phyloP scores from a whole-genome alignment of 2,329 filamentous ascomycete species.

The Aspergillus costaricaensis region DNA sequence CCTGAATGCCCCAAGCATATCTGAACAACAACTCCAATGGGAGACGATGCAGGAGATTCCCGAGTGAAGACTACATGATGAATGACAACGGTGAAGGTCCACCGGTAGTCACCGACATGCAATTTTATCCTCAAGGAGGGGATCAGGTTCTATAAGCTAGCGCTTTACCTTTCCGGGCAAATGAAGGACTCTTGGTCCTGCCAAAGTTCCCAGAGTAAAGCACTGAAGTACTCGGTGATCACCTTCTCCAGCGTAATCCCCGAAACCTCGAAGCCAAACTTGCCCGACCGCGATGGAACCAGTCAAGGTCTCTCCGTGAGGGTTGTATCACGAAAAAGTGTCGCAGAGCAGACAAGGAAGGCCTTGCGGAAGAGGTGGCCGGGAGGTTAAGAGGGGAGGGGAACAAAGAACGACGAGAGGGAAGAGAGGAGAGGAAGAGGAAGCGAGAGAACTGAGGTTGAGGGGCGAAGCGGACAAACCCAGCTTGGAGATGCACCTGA shows the following conservation, averaged over 20 bases:
- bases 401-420: constrained; percentile 16
- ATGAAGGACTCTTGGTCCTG: constrained; percentile 16
- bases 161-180: constrained; percentile 41
- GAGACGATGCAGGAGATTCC: constrained; percentile 15
- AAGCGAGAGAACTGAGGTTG: constrained; percentile 17
- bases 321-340: constrained; percentile 36
- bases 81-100: constrained; percentile 17
- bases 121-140: constrained; percentile 19
- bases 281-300: constrained; percentile 42
- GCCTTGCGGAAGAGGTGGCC: constrained; percentile 19
- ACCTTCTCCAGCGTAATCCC: constrained; percentile 21
- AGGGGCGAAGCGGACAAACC: constrained; percentile 17
- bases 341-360: constrained; percentile 35
- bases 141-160: constrained; percentile 26
- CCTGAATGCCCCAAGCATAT: constrained; percentile 22
- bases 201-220: constrained; percentile 24
- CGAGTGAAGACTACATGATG: constrained; percentile 8
- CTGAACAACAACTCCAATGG: constrained; percentile 12
- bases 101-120: constrained; percentile 15
- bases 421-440: constrained; percentile 15
- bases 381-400: constrained; percentile 9
- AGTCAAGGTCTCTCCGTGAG: constrained; percentile 45
- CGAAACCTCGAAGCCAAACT: constrained; percentile 32
- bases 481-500: constrained; percentile 6
- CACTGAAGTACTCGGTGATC: constrained; percentile 4